These are phyloP conservation scores for Cucumis melo DNA, from an alignment of 306 rosid genomes.

Conservation along the genomic window DNA sequence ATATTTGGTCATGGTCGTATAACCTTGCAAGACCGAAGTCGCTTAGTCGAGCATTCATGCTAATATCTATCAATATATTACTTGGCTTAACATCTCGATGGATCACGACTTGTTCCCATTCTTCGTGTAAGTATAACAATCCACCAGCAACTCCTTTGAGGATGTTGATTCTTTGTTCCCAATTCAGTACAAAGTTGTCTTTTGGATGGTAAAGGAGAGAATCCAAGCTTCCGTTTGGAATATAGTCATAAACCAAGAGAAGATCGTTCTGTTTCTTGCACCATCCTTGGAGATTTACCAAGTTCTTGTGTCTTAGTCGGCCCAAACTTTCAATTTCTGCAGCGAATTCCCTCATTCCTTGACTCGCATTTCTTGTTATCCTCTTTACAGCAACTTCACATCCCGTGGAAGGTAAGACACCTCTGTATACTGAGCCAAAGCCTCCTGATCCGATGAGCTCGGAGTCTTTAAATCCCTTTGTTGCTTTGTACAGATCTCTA, in stretches of 20 bases:
- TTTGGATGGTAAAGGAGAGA: slow-evolving; percentile 23
- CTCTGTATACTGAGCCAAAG: slow-evolving; percentile 57
- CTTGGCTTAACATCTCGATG: slow-evolving; percentile 55
- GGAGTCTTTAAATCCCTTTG: slow-evolving; percentile 49
- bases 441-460: slow-evolving; percentile 63
- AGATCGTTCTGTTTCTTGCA: slow-evolving; percentile 55
- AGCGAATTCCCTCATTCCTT: slow-evolving; percentile 52
- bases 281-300: slow-evolving; percentile 80
- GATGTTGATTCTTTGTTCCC: slow-evolving; percentile 46
- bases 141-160: slow-evolving; percentile 50
- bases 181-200: slow-evolving; percentile 19
- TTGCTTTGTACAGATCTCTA: slow-evolving; percentile 44
- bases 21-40: slow-evolving; percentile 71
- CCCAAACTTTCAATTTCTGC: slow-evolving; percentile 78
- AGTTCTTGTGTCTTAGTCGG: slow-evolving; percentile 51
- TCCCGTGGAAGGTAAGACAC: slow-evolving; percentile 30
- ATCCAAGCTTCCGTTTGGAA: slow-evolving; percentile 48
- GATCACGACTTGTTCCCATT: slow-evolving; percentile 59
- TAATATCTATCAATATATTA: slow-evolving; percentile 41
- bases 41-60: slow-evolving; percentile 38
- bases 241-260: slow-evolving; percentile 49
- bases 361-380: slow-evolving; percentile 17
- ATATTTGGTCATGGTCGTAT: slow-evolving; percentile 38
- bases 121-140: slow-evolving; percentile 58
- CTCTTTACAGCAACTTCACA: slow-evolving; percentile 54